Conservation (phyloP, 106 monocot species). For the Apostasia shenzhenica region DNA sequence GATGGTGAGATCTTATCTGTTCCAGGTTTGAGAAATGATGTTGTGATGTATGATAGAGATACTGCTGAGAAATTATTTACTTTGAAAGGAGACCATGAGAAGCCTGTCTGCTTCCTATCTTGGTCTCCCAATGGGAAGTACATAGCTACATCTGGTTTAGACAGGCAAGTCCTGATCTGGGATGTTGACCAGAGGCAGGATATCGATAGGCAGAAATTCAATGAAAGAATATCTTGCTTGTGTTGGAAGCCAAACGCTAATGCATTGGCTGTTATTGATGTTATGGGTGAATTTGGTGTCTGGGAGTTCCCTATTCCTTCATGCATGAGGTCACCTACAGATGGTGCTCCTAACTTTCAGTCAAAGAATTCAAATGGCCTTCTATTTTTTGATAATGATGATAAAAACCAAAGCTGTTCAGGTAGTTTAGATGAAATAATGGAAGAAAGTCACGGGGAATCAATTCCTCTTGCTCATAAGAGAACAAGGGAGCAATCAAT, state of each 20-base stretch:
- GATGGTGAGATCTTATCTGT: conserved; percentile 90
- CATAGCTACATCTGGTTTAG: conserved; percentile 71
- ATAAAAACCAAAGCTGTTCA: conserved; percentile 33
- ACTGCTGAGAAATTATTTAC: conserved; percentile 82
- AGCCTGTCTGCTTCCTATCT: conserved; percentile 57
- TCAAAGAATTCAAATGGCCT: conserved; percentile 21
- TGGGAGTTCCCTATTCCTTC: conserved; percentile 81
- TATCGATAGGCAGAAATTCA: conserved; percentile 88
- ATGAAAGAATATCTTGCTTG: conserved; percentile 68
- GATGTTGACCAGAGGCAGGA: conserved; percentile 89
- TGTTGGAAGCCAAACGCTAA: conserved; percentile 84
- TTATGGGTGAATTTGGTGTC: conserved; percentile 66
- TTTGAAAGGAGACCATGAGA: conserved; percentile 86
- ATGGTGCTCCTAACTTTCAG: conserved; percentile 43
- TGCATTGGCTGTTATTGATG: conserved; percentile 81
- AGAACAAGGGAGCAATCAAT: conserved; percentile 41
- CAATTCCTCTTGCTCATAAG: conserved; percentile 48
- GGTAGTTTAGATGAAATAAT: conserved; percentile 53
- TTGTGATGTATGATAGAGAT: conserved; percentile 92
- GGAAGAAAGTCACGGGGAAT: conserved; percentile 48
- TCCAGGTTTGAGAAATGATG: conserved; percentile 89
- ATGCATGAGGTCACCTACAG: conserved; percentile 81
- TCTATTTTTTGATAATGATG: conserved; percentile 63
- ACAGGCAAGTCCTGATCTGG: conserved; percentile 88
- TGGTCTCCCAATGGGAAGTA: conserved; percentile 99